Conservation (phyloP, 192 early-diverging fungal species). For the Irineochytrium annulatum region DNA sequence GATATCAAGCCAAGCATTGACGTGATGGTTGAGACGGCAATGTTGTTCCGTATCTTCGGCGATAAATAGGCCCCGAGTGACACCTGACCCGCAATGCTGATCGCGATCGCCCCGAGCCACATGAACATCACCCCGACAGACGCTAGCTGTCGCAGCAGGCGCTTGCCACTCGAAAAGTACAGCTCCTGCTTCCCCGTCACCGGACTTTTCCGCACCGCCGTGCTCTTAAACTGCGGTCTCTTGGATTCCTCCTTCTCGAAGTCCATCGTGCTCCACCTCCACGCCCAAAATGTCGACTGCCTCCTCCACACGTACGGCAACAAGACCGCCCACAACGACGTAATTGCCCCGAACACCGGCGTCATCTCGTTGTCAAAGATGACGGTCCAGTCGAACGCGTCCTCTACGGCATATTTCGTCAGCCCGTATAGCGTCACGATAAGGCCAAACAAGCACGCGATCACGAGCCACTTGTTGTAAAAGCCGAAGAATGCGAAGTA, state of each 20-base stretch:
- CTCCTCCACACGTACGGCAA: slow-evolving; percentile 49
- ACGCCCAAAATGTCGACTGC: slow-evolving; percentile 37
- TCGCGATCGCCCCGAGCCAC: slow-evolving; percentile 22
- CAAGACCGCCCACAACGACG: slow-evolving; percentile 48
- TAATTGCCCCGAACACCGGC: slow-evolving; percentile 48
- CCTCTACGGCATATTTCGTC: slow-evolving; percentile 13
- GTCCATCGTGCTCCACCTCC: slow-evolving; percentile 50
- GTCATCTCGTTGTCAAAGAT: slow-evolving; percentile 60
- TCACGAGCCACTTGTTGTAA: slow-evolving; percentile 52
- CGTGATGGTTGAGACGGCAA: slow-evolving; percentile 29
- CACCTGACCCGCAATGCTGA: slow-evolving; percentile 42
- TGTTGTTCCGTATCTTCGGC: slow-evolving; percentile 14
- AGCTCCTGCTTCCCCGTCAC: slow-evolving; percentile 50
- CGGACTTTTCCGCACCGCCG: slow-evolving; percentile 20
- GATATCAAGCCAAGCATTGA: slow-evolving; percentile 36
- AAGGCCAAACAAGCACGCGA: slow-evolving; percentile 38
- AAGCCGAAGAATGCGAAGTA: slow-evolving; percentile 63
- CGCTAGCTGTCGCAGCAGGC: slow-evolving; percentile 30
- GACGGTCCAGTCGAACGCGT: slow-evolving; percentile 31
- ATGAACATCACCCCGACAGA: slow-evolving; percentile 41
- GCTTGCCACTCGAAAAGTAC: slow-evolving; percentile 39
- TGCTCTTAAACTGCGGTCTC: slow-evolving; percentile 46
- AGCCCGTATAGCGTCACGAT: slow-evolving; percentile 51
- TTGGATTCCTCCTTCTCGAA: slow-evolving; percentile 45
- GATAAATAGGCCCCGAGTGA: slow-evolving; percentile 20